These are phyloP conservation scores for Podospora pseudoanserina DNA, from an alignment of 495 filamentous ascomycete species.

Conservation along the genomic window DNA sequence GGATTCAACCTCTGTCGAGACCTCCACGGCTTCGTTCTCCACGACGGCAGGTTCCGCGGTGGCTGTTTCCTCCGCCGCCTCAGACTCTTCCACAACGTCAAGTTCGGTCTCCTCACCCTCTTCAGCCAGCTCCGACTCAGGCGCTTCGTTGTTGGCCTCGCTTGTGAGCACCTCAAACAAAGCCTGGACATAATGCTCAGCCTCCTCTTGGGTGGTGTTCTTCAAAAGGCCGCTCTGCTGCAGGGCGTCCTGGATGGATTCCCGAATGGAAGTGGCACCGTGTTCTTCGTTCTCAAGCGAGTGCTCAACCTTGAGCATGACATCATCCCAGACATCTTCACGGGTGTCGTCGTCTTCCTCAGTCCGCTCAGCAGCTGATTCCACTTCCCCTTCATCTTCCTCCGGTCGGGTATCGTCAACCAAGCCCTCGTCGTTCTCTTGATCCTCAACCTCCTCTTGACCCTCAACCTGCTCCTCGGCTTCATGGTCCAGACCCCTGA, in stretches of 20 bases:
- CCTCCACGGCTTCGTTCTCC: not conserved
- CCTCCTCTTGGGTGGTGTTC: conserved; percentile 33
- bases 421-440: conserved; percentile 10
- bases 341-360: conserved; percentile 20
- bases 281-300: conserved; percentile 52
- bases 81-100: conserved; percentile 8
- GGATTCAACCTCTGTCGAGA: conserved; percentile 17
- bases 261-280: conserved; percentile 40
- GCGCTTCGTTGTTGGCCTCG: not conserved
- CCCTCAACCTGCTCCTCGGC: conserved; percentile 19
- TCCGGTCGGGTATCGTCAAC: conserved; percentile 10
- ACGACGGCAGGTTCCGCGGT: not conserved
- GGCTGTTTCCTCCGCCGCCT: conserved; percentile 4
- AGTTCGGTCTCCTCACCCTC: conserved; percentile 12
- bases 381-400: conserved; percentile 1
- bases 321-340: conserved; percentile 47
- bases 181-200: conserved; percentile 37
- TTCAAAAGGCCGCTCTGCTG: conserved; percentile 42
- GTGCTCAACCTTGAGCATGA: conserved; percentile 52
- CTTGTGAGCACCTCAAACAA: conserved; percentile 40
- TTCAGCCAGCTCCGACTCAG: conserved; percentile 14
- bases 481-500: conserved; percentile 47
- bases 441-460: conserved; percentile 26
- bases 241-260: conserved; percentile 43
- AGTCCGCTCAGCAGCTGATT: conserved; percentile 9